A percentile compares a stretch with the other conserved stretches of the same genome.
Evolutionary conservation across 129 eudicot genomes (phyloP).

Genomic region (Chrysanthemum makinoi): DNA sequence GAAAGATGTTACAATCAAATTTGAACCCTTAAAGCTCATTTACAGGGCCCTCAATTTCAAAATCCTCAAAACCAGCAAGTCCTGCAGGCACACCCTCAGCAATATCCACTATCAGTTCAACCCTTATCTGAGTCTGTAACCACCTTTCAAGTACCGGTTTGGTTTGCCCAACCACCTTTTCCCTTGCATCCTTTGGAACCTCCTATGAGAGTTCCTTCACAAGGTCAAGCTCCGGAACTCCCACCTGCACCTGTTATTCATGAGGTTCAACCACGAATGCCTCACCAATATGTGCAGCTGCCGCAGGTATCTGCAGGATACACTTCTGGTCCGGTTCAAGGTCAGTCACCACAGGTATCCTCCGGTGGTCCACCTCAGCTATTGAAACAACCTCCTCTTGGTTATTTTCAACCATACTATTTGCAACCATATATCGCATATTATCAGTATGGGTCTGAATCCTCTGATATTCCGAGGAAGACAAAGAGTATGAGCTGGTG

Average conservation of each 20-base stretch:
- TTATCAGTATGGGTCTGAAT: too few species aligned
- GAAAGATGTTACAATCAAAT: too few species aligned
- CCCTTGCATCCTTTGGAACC: too few species aligned
- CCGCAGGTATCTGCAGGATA: conserved; percentile 54
- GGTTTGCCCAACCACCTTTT: too few species aligned
- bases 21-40: too few species aligned
- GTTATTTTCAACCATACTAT: too few species aligned
- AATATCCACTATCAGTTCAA: conserved; percentile 41
- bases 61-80: background rate
- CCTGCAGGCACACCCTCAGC: conserved; percentile 28
- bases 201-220: conserved; percentile 12
- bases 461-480: too few species aligned
- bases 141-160: conserved; percentile 40
- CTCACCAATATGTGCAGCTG: conserved; percentile 60
- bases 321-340: conserved; percentile 34
- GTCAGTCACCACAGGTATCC: conserved; percentile 54
- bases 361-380: conserved; percentile 30
- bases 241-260: conserved; percentile 37
- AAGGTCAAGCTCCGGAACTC: too few species aligned
- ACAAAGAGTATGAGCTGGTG: too few species aligned
- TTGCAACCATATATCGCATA: too few species aligned
- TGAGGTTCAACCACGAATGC: conserved; percentile 52
- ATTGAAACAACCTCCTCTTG: too few species aligned
- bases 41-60: too few species aligned
- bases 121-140: conserved; percentile 37